A percentile compares a stretch with the other conserved stretches of the same genome.
phyloP scores from a whole-genome alignment of 2,329 filamentous ascomycete species.

The Phyllosticta citriasiana region DNA sequence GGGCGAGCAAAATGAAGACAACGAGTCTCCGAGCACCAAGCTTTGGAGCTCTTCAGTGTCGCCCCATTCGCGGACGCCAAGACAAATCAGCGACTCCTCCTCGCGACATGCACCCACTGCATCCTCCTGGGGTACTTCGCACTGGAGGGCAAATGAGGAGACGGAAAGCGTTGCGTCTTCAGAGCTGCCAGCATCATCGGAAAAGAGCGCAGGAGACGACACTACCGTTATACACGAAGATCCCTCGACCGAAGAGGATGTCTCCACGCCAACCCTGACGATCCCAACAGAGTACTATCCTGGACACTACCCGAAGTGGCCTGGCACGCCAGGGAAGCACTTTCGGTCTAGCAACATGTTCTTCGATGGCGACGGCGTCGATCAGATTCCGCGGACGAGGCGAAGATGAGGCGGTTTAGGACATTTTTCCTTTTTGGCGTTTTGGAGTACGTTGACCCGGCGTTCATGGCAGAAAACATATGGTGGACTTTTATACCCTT shows the following conservation, averaged over 20 bases:
- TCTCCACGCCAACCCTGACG: background rate
- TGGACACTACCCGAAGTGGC: constrained; percentile 7
- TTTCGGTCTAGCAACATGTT: background rate
- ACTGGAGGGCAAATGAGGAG: background rate
- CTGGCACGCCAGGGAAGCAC: background rate
- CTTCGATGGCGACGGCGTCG: constrained; percentile 6
- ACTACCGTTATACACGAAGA: background rate
- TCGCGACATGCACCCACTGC: background rate
- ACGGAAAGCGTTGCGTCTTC: background rate
- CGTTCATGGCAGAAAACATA: too few species aligned
- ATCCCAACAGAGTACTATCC: constrained; percentile 4
- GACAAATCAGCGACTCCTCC: background rate
- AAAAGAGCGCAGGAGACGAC: background rate
- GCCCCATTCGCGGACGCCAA: background rate
- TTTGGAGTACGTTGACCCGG: too few species aligned
- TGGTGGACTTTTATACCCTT: too few species aligned
- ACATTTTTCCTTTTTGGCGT: background rate
- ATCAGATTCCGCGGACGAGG: background rate
- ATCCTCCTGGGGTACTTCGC: background rate
- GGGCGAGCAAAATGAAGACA: background rate
- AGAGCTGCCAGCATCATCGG: background rate
- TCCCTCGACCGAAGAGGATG: background rate
- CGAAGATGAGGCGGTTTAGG: background rate
- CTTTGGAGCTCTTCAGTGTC: background rate
- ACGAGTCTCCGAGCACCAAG: background rate